Percentiles rank a stretch among this genome's conserved stretches.
These are phyloP conservation scores for Jatropha podagrica DNA, from an alignment of 441 rosid genomes.

Conservation along the genomic window DNA sequence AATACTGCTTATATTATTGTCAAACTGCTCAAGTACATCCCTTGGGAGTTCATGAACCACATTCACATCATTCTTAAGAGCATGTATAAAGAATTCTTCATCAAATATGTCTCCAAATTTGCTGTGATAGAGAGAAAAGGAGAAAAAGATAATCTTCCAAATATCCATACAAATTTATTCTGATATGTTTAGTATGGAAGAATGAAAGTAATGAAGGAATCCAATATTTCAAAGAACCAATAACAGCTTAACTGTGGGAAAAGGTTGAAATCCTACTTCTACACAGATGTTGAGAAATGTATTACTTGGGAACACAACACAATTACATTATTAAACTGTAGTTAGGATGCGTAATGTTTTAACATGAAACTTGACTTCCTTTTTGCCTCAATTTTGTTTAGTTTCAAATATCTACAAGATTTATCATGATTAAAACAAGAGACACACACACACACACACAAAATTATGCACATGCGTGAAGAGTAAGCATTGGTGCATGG, in stretches of 20 bases:
- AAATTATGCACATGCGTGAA: too few species aligned
- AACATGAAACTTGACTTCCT: too few species aligned
- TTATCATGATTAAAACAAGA: too few species aligned
- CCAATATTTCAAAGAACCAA: neutral
- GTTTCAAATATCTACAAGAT: too few species aligned
- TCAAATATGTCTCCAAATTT: conserved; percentile 92
- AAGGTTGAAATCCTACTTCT: neutral
- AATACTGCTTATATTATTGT: conserved; percentile 85
- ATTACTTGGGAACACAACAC: too few species aligned
- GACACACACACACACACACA: too few species aligned
- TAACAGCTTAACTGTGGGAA: neutral
- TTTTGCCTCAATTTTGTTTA: too few species aligned
- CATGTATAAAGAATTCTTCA: conserved; percentile 78
- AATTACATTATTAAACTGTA: too few species aligned
- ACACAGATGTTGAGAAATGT: too few species aligned
- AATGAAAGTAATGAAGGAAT: conserved; percentile 6
- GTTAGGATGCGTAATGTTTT: too few species aligned
- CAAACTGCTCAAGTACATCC: conserved; percentile 76
- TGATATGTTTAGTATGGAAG: neutral
- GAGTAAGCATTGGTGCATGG: too few species aligned
- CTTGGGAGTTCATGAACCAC: conserved; percentile 79
- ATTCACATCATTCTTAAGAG: conserved; percentile 71
- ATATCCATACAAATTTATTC: conserved; percentile 7
- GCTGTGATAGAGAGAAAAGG: conserved; percentile 42
- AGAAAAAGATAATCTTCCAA: conserved; percentile 6